These are phyloP conservation scores for Malassezia arunalokei DNA, from an alignment of 1,284 basidiomycete species.

Conservation along the genomic window DNA sequence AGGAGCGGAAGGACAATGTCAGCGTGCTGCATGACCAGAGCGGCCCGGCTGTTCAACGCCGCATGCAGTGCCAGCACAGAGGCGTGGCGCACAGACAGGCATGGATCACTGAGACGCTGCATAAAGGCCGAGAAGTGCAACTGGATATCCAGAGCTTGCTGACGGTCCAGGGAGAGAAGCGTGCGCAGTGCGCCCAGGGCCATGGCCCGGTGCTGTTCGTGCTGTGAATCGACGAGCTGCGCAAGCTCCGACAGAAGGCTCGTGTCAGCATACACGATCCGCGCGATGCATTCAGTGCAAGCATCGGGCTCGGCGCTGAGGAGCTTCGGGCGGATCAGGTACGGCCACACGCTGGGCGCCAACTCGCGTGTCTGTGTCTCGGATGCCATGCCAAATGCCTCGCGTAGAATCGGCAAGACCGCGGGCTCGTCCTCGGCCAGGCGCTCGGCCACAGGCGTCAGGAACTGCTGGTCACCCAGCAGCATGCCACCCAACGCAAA, in stretches of 20 bases:
- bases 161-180: constrained; percentile 72
- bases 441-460: not conserved
- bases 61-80: constrained; percentile 69
- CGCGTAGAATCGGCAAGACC: constrained; percentile 61
- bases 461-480: constrained; percentile 63
- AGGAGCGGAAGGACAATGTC: constrained; percentile 63
- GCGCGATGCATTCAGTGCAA: constrained; percentile 70
- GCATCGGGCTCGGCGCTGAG: constrained; percentile 49
- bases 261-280: constrained; percentile 75
- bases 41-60: constrained; percentile 82
- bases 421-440: not conserved
- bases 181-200: constrained; percentile 89
- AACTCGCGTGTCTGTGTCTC: constrained; percentile 67
- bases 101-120: constrained; percentile 67
- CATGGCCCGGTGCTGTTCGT: constrained; percentile 56
- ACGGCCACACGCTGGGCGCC: constrained; percentile 76
- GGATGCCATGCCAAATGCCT: constrained; percentile 83
- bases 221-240: constrained; percentile 56
- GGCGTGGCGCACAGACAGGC: constrained; percentile 48
- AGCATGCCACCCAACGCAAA: constrained; percentile 68
- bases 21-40: constrained; percentile 77
- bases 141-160: constrained; percentile 71
- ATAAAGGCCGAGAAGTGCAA: constrained; percentile 77
- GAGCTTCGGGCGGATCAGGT: constrained; percentile 51
- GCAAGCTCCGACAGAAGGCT: constrained; percentile 59